Percentiles rank a stretch among this genome's conserved stretches.
These are phyloP conservation scores for Mucor mucedo DNA, from an alignment of 371 early-diverging fungal genomes.

Conservation along the genomic window DNA sequence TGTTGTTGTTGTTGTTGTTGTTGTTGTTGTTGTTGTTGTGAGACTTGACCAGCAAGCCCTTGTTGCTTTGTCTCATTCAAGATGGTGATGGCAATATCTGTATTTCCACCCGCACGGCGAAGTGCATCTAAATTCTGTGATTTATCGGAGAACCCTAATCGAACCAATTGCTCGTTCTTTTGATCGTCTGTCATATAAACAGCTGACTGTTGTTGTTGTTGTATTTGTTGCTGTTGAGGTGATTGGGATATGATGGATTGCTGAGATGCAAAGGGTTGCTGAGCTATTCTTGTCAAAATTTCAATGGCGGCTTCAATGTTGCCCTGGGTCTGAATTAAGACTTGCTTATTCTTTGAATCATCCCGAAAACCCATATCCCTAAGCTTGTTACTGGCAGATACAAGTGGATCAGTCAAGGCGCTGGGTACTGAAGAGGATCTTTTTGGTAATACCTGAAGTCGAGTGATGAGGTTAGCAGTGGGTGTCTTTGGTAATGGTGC, in stretches of 20 bases:
- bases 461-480: slow-evolving; percentile 1
- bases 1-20: background rate
- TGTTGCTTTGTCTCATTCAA: slow-evolving; percentile 45
- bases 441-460: slow-evolving; percentile 33
- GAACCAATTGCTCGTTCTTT: slow-evolving; percentile 45
- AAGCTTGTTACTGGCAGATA: slow-evolving; percentile 31
- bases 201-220: too few species aligned
- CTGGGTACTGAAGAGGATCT: slow-evolving; percentile 54
- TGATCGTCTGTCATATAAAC: slow-evolving; percentile 40
- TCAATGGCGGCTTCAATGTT: slow-evolving; percentile 76
- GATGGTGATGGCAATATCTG: slow-evolving; percentile 59
- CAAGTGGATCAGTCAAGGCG: slow-evolving; percentile 11
- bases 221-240: background rate
- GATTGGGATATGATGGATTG: slow-evolving; percentile 12
- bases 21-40: background rate
- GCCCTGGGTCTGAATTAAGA: slow-evolving; percentile 74
- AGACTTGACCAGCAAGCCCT: slow-evolving; percentile 6
- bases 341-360: slow-evolving; percentile 60
- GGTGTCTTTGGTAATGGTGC: slow-evolving; percentile 11
- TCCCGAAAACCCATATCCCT: slow-evolving; percentile 83
- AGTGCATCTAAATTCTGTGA: slow-evolving; percentile 54
- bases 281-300: slow-evolving; percentile 54
- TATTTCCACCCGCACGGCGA: slow-evolving; percentile 64
- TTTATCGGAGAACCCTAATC: slow-evolving; percentile 56
- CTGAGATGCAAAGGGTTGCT: slow-evolving; percentile 6